Conservation (phyloP, 2,329 filamentous ascomycete genomes). For the Fusarium sacchari region DNA sequence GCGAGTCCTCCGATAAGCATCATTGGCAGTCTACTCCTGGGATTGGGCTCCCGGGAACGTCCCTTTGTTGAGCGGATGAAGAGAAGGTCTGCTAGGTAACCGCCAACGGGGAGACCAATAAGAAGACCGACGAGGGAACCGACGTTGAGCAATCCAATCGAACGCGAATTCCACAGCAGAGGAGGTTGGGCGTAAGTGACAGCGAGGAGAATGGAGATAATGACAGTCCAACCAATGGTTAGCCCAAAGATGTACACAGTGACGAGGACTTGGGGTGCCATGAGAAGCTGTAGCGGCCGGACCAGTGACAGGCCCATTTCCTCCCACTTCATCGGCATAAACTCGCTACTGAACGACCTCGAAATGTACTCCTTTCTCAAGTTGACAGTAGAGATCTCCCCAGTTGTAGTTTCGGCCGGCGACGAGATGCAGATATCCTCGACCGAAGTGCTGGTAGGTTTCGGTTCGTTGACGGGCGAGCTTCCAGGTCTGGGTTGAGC, state of each 20-base stretch:
- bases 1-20: background rate
- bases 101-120: background rate
- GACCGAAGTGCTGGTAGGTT: background rate
- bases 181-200: background rate
- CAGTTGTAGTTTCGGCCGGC: background rate
- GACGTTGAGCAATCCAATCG: background rate
- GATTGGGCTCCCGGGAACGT: background rate
- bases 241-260: slow-evolving; percentile 7
- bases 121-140: background rate
- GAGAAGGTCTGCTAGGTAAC: background rate
- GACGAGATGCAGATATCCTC: background rate
- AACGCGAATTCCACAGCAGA: background rate
- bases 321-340: background rate
- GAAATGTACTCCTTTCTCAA: background rate
- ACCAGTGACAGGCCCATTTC: background rate
- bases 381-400: background rate
- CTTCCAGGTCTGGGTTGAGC: background rate
- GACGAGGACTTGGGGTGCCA: background rate
- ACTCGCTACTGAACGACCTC: background rate
- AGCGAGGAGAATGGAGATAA: background rate
- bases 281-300: background rate
- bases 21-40: background rate
- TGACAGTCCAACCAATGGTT: slow-evolving; percentile 11
- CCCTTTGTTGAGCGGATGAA: background rate
- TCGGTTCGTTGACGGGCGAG: background rate